These are phyloP conservation scores for Dipteronia dyeriana DNA, from an alignment of 345 rosid species.

Conservation along the genomic window DNA sequence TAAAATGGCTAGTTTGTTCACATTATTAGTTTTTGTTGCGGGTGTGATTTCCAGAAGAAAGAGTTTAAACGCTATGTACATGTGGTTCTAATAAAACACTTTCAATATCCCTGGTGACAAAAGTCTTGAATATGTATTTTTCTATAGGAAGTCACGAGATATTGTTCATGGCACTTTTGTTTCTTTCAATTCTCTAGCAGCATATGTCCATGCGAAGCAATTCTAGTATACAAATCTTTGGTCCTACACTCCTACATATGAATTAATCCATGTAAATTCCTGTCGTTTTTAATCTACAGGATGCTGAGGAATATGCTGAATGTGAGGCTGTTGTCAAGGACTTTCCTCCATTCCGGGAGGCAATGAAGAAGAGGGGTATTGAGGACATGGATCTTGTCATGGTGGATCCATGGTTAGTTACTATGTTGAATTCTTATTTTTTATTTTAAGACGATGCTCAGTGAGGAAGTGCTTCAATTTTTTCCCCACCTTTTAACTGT, in stretches of 20 bases:
- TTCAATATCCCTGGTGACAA: not conserved
- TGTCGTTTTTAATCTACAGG: slow-evolving; percentile 39
- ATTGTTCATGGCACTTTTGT: not conserved
- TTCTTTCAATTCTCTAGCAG: not conserved
- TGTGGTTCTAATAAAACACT: not conserved
- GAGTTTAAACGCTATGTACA: not conserved
- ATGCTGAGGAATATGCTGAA: slow-evolving; percentile 73
- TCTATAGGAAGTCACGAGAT: not conserved
- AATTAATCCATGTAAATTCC: slow-evolving; percentile 1
- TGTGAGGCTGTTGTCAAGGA: slow-evolving; percentile 78
- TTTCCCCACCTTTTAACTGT: slow-evolving; percentile 4
- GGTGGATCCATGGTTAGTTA: slow-evolving; percentile 74
- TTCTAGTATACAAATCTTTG: not conserved
- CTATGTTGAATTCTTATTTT: slow-evolving; percentile 7
- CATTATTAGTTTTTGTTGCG: not conserved
- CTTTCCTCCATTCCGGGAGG: slow-evolving; percentile 63
- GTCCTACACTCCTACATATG: slow-evolving; percentile 1
- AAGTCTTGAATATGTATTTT: not conserved
- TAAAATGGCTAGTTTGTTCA: not conserved
- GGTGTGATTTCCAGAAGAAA: not conserved
- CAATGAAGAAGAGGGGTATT: slow-evolving; percentile 76
- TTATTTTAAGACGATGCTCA: not conserved
- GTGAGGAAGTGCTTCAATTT: slow-evolving; percentile 2
- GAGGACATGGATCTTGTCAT: slow-evolving; percentile 78
- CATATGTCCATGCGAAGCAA: not conserved